A percentile compares a stretch with the other conserved stretches of the same genome.
These are phyloP conservation scores for Rosa chinensis DNA, from an alignment of 306 rosid species.

Conservation along the genomic window DNA sequence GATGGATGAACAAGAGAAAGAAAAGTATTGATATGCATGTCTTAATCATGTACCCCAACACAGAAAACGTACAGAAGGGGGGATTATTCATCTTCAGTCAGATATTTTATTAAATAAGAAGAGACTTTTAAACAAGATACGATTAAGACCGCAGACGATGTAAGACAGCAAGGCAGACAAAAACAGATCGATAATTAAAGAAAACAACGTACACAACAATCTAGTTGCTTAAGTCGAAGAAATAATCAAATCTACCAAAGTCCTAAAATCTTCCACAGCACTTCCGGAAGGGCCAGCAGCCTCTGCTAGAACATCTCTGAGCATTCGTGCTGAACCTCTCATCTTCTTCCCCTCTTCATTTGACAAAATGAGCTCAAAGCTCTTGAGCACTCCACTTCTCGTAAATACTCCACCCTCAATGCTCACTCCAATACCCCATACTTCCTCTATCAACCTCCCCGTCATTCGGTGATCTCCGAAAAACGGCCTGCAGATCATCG, in stretches of 20 bases:
- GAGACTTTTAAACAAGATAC: too few relatives aligned
- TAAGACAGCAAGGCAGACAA: too few relatives aligned
- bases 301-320: constrained; percentile 19
- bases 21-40: too few relatives aligned
- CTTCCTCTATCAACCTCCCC: constrained; percentile 37
- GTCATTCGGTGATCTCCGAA: constrained; percentile 43
- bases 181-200: too few relatives aligned
- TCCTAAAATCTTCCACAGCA: constrained; percentile 25
- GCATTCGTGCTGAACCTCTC: constrained; percentile 22
- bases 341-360: constrained; percentile 36
- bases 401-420: constrained; percentile 44
- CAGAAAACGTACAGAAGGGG: too few relatives aligned
- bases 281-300: constrained; percentile 35
- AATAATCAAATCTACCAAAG: constrained; percentile 23
- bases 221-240: background rate
- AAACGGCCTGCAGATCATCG: constrained; percentile 49
- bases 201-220: too few relatives aligned
- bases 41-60: too few relatives aligned
- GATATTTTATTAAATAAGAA: too few relatives aligned
- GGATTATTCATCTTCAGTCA: too few relatives aligned
- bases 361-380: constrained; percentile 41
- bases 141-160: too few relatives aligned
- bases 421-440: constrained; percentile 44
- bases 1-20: too few relatives aligned
- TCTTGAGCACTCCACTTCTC: constrained; percentile 35